phyloP scores from a whole-genome alignment of 2,329 filamentous ascomycete species.

The Paecilomyces sp. region DNA sequence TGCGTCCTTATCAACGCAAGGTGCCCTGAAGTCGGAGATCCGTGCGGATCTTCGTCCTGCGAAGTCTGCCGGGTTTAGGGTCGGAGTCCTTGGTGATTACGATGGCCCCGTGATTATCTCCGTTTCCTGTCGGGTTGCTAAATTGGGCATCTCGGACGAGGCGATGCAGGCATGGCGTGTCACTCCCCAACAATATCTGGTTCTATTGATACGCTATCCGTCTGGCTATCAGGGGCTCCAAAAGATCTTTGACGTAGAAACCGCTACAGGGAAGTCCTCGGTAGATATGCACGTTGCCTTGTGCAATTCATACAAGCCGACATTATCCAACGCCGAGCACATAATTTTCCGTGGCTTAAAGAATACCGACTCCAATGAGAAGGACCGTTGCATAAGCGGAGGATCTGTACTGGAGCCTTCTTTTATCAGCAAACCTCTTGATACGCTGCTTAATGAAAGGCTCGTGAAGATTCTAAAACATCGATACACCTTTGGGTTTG shows the following conservation, averaged over 20 bases:
- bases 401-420: slow-evolving; percentile 43
- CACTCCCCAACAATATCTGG: slow-evolving; percentile 42
- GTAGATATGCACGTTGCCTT: slow-evolving; percentile 63
- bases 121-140: slow-evolving; percentile 61
- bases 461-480: slow-evolving; percentile 58
- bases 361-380: background rate
- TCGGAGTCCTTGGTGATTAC: slow-evolving; percentile 55
- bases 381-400: background rate
- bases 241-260: slow-evolving; percentile 40
- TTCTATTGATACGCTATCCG: slow-evolving; percentile 62
- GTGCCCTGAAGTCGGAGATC: slow-evolving; percentile 31
- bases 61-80: slow-evolving; percentile 60
- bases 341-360: slow-evolving; percentile 35
- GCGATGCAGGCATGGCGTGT: slow-evolving; percentile 10
- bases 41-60: slow-evolving; percentile 54
- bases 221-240: slow-evolving; percentile 56
- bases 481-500: slow-evolving; percentile 45
- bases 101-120: slow-evolving; percentile 51
- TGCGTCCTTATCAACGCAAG: slow-evolving; percentile 2
- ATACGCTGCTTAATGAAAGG: slow-evolving; percentile 59
- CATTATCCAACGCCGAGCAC: slow-evolving; percentile 44
- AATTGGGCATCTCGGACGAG: slow-evolving; percentile 27
- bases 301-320: slow-evolving; percentile 66
- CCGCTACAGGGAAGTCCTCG: slow-evolving; percentile 23
- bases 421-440: slow-evolving; percentile 66